Evolutionary conservation across 2,329 filamentous ascomycete genomes (phyloP).

Genomic region (Seiridium cupressi): DNA sequence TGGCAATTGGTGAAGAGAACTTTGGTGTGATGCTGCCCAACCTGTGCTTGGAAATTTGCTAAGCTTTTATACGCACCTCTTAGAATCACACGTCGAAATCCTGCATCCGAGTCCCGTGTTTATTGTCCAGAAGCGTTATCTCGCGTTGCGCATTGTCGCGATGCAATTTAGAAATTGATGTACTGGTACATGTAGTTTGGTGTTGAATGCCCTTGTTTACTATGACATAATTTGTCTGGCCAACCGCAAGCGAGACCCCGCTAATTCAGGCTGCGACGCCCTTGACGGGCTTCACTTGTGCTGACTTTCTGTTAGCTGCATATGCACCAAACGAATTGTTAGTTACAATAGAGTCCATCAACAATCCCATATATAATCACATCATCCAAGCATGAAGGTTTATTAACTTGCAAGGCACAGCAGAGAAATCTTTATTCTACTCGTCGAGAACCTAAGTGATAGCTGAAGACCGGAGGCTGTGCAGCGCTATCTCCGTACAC

Average conservation of each 20-base stretch:
- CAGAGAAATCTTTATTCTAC: no score
- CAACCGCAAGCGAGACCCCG: constrained; percentile 13
- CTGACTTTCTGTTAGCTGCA: not conserved
- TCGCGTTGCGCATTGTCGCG: not conserved
- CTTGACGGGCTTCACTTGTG: not conserved
- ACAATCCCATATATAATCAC: no score
- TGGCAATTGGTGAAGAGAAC: no score
- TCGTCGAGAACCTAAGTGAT: no score
- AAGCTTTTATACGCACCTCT: not conserved
- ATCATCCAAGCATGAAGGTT: no score
- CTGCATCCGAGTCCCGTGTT: constrained; percentile 12
- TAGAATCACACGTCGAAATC: not conserved
- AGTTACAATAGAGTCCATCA: not conserved
- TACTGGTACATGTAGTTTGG: not conserved
- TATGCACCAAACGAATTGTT: not conserved
- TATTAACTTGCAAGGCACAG: no score
- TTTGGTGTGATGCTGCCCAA: not conserved
- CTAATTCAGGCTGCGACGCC: not conserved
- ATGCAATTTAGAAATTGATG: not conserved
- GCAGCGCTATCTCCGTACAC: no score
- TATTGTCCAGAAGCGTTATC: constrained; percentile 3
- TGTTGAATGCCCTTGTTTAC: constrained; percentile 8
- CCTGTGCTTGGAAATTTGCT: not conserved
- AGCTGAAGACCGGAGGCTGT: no score
- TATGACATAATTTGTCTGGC: constrained; percentile 26